Conservation (phyloP, 1,284 basidiomycete species). For the Jaminaea rosea region DNA sequence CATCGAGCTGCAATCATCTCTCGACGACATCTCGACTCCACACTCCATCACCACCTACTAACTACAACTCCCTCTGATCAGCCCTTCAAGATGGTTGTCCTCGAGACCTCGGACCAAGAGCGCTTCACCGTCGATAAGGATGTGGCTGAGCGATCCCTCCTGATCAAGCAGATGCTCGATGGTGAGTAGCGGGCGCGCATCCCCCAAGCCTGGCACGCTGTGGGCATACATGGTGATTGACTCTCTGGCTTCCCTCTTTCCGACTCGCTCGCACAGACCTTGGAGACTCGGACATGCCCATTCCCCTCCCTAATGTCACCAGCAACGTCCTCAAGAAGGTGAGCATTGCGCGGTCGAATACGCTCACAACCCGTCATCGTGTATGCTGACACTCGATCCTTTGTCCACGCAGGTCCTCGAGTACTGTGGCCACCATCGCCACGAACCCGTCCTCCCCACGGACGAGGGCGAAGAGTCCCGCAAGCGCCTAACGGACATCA, state of each 20-base stretch:
- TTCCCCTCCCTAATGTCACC: constrained; percentile 93
- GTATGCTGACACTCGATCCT: too few species aligned
- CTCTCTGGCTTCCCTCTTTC: background rate
- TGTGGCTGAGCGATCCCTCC: constrained; percentile 84
- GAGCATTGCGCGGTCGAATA: constrained; percentile 4
- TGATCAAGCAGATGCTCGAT: constrained; percentile 99
- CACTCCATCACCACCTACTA: too few species aligned
- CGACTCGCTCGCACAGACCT: constrained; percentile 18
- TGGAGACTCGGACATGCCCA: constrained; percentile 58
- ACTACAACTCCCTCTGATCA: too few species aligned
- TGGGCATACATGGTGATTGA: background rate
- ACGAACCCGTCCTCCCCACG: constrained; percentile 81
- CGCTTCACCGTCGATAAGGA: constrained; percentile 87
- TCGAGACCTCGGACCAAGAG: constrained; percentile 77
- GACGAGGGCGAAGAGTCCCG: constrained; percentile 75
- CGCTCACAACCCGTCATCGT: background rate
- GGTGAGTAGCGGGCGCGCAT: constrained; percentile 56
- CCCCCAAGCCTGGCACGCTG: background rate
- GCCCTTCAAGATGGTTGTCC: constrained; percentile 34
- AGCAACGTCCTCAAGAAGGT: constrained; percentile 95
- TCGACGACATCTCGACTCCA: too few species aligned
- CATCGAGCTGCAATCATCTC: too few species aligned
- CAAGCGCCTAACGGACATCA: constrained; percentile 92
- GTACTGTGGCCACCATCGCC: constrained; percentile 97
- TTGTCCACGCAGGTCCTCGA: constrained; percentile 88